Conservation (phyloP, 2,329 filamentous ascomycete species). For the Rhynchosporium agropyri region DNA sequence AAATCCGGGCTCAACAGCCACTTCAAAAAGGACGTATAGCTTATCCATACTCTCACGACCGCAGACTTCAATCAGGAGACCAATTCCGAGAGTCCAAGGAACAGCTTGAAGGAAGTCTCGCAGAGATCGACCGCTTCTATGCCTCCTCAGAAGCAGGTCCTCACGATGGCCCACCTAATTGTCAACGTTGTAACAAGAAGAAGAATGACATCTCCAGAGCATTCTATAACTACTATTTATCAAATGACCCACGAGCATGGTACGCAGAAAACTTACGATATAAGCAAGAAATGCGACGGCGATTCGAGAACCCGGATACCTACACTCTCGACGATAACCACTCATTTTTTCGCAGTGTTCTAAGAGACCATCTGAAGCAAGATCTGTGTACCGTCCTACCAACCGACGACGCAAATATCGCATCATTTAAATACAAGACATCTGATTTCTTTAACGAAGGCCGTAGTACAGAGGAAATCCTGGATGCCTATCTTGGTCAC, state of each 20-base stretch:
- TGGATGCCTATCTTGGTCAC: constrained; percentile 27
- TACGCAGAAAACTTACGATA: constrained; percentile 29
- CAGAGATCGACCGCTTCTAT: constrained; percentile 29
- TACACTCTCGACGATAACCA: constrained; percentile 36
- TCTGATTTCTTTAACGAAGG: constrained; percentile 23
- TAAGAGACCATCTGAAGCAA: constrained; percentile 35
- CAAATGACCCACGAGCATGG: constrained; percentile 34
- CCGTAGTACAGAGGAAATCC: constrained; percentile 23
- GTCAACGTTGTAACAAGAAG: constrained; percentile 32
- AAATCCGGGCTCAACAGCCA: constrained; percentile 21
- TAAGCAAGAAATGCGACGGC: constrained; percentile 28
- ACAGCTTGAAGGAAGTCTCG: constrained; percentile 31
- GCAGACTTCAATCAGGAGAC: constrained; percentile 33
- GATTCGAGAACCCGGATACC: constrained; percentile 31
- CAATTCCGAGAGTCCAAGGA: constrained; percentile 32
- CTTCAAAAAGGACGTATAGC: not conserved
- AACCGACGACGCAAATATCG: constrained; percentile 18
- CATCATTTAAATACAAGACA: constrained; percentile 8
- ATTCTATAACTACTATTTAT: constrained; percentile 39
- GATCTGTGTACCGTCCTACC: constrained; percentile 29
- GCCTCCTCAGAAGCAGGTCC: constrained; percentile 24
- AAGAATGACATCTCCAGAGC: constrained; percentile 35
- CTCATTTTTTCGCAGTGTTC: constrained; percentile 25
- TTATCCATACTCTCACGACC: constrained; percentile 36
- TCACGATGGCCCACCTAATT: constrained; percentile 35